These are phyloP conservation scores for Spongospora subterranea DNA, from an alignment of 208 protist genomes.

Conservation along the genomic window DNA sequence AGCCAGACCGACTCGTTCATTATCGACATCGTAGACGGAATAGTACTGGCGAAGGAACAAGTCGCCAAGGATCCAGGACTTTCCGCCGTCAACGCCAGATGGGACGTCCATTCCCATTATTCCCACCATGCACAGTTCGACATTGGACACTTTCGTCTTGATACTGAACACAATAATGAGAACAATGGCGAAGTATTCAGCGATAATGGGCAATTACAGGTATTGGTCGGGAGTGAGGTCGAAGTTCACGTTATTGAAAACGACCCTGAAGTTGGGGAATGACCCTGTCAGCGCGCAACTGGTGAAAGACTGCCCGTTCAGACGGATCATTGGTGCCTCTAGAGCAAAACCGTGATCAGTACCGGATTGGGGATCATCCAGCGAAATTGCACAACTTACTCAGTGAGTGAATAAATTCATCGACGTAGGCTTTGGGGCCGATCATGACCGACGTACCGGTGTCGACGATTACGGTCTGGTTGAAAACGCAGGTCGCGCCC, in stretches of 20 bases:
- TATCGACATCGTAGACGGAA: conserved; percentile 60
- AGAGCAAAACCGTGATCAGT: background rate
- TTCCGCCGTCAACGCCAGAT: conserved; percentile 62
- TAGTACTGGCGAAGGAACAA: conserved; percentile 79
- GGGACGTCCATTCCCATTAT: conserved; percentile 79
- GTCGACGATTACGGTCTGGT: conserved; percentile 79
- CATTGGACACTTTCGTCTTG: conserved; percentile 53
- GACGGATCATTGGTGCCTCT: background rate
- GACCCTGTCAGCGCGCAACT: conserved; percentile 10
- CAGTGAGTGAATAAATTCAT: conserved; percentile 60
- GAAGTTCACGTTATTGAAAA: conserved; percentile 54
- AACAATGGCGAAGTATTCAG: background rate
- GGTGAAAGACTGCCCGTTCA: background rate
- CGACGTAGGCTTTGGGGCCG: conserved; percentile 77
- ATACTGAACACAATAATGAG: conserved; percentile 1
- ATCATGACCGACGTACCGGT: conserved; percentile 91
- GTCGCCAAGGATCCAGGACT: conserved; percentile 85
- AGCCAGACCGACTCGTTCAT: conserved; percentile 54
- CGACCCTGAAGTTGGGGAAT: conserved; percentile 62
- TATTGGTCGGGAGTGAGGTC: conserved; percentile 54
- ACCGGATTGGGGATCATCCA: background rate
- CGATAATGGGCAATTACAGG: background rate
- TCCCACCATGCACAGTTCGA: conserved; percentile 76
- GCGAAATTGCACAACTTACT: conserved; percentile 52
- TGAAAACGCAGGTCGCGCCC: background rate